phyloP scores from a whole-genome alignment of 257 asterid species.

The Solanum gandarillasii region DNA sequence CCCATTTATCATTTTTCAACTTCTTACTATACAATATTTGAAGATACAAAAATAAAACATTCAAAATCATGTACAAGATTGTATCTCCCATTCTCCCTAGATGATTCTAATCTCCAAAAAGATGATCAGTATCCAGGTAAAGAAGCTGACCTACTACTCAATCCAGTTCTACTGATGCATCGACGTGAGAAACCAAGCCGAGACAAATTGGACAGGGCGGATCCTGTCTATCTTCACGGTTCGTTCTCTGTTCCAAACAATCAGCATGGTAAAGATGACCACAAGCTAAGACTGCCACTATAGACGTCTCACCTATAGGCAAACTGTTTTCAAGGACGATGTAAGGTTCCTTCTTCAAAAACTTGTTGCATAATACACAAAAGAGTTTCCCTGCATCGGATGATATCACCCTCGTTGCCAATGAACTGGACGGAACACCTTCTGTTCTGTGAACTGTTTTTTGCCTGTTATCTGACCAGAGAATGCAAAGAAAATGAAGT shows the following conservation, averaged over 20 bases:
- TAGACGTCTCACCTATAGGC: conserved; percentile 49
- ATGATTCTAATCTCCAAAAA: neutral
- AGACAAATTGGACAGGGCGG: neutral
- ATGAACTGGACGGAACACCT: neutral
- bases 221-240: conserved; percentile 24
- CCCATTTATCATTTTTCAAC: neutral
- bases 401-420: conserved; percentile 12
- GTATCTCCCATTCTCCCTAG: neutral
- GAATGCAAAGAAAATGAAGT: neutral
- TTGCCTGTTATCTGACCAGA: neutral
- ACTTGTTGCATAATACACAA: conserved; percentile 65
- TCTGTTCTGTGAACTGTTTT: neutral
- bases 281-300: conserved; percentile 75
- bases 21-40: neutral
- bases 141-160: neutral
- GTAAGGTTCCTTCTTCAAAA: conserved; percentile 43
- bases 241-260: conserved; percentile 65
- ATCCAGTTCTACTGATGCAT: neutral
- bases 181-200: neutral
- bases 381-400: conserved; percentile 32
- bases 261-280: conserved; percentile 89
- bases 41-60: neutral
- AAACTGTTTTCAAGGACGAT: conserved; percentile 21
- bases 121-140: neutral
- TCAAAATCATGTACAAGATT: neutral